phyloP scores from a whole-genome alignment of 2,329 filamentous ascomycete species.

The Ophiosphaerella narmari region DNA sequence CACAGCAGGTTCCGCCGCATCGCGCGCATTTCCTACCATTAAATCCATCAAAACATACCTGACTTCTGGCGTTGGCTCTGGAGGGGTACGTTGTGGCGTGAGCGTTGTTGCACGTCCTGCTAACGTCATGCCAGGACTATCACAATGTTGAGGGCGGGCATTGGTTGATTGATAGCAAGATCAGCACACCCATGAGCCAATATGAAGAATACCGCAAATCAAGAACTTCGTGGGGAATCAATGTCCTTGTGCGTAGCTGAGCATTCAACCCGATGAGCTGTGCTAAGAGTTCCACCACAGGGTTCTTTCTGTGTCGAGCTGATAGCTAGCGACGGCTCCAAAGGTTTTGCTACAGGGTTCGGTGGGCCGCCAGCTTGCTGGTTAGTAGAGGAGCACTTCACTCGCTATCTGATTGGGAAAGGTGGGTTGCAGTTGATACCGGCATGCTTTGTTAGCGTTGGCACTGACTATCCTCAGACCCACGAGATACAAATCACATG shows the following conservation, averaged over 20 bases:
- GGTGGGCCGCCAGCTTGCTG: constrained; percentile 92
- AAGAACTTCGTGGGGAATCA: constrained; percentile 92
- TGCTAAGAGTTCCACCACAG: too few species aligned
- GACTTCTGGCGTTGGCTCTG: constrained; percentile 64
- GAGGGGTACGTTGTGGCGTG: constrained; percentile 7
- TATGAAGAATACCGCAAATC: constrained; percentile 89
- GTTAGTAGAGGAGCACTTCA: constrained; percentile 91
- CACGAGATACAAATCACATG: constrained; percentile 85
- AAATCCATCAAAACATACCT: constrained; percentile 75
- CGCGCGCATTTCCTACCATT: constrained; percentile 72
- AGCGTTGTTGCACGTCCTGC: not conserved
- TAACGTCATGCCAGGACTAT: constrained; percentile 64
- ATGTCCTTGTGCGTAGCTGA: constrained; percentile 74
- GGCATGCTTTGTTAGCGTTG: not conserved
- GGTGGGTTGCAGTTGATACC: constrained; percentile 45
- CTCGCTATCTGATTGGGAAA: constrained; percentile 85
- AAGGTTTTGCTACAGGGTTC: constrained; percentile 92
- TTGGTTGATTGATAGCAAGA: constrained; percentile 90
- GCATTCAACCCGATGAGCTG: too few species aligned
- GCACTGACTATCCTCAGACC: constrained; percentile 60
- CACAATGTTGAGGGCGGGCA: constrained; percentile 79
- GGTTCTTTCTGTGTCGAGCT: constrained; percentile 78
- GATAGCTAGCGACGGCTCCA: constrained; percentile 86
- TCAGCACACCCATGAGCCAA: constrained; percentile 88
- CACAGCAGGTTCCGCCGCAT: constrained; percentile 22